Conservation (phyloP, 768 basidiomycete genomes). For the Tephrocybe sp. region DNA sequence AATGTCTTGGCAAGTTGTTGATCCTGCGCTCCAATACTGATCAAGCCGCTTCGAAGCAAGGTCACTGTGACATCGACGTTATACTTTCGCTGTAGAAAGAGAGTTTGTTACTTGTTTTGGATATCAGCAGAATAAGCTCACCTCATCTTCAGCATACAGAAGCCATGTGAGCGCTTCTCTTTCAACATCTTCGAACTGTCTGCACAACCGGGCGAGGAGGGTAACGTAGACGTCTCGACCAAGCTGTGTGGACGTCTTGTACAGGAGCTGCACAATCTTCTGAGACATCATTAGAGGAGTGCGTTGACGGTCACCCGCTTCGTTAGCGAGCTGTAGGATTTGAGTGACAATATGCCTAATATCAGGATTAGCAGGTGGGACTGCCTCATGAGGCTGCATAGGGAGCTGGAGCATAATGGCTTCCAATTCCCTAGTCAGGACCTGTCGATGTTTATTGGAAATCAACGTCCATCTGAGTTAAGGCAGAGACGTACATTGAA, state of each 20-base stretch:
- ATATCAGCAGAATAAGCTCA: slow-evolving; percentile 33
- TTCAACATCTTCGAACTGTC: slow-evolving; percentile 86
- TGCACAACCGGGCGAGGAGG: slow-evolving; percentile 86
- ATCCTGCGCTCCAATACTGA: slow-evolving; percentile 79
- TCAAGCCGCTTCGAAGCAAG: slow-evolving; percentile 79
- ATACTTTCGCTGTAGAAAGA: slow-evolving; percentile 75
- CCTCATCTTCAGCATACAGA: slow-evolving; percentile 94
- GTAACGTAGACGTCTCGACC: slow-evolving; percentile 93
- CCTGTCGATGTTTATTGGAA: slow-evolving; percentile 26
- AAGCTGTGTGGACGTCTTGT: slow-evolving; percentile 83
- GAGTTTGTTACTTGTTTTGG: slow-evolving; percentile 9
- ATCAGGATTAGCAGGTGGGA: slow-evolving; percentile 81
- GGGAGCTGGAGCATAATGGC: slow-evolving; percentile 77
- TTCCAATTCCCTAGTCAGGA: slow-evolving; percentile 69
- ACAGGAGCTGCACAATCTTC: slow-evolving; percentile 93
- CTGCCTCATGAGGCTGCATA: slow-evolving; percentile 58
- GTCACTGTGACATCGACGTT: slow-evolving; percentile 93
- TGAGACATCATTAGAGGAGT: slow-evolving; percentile 93
- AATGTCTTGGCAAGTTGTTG: slow-evolving; percentile 88
- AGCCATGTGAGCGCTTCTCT: slow-evolving; percentile 98
- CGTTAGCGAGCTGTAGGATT: slow-evolving; percentile 78
- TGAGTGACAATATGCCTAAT: slow-evolving; percentile 83
- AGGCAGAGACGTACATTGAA: slow-evolving; percentile 58
- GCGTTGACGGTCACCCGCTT: slow-evolving; percentile 76
- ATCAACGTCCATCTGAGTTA: slow-evolving; percentile 3